Evolutionary conservation across 768 basidiomycete species (phyloP).

Genomic region (Russula emetica): DNA sequence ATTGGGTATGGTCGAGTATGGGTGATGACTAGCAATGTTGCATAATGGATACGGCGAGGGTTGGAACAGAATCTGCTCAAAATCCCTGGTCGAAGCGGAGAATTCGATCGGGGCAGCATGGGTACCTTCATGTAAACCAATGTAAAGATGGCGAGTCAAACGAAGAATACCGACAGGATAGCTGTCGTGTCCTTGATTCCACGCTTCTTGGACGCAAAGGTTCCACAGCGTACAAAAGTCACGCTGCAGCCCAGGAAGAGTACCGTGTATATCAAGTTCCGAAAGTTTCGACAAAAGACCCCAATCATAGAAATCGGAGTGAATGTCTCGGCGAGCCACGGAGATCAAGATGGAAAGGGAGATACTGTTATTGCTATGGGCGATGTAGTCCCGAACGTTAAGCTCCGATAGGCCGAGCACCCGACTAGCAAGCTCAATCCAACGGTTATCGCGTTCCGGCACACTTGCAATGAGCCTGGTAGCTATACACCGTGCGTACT

Average conservation of each 20-base stretch:
- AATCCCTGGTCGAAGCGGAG: too few relatives aligned
- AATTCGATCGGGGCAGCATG: too few relatives aligned
- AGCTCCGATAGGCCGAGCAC: not conserved
- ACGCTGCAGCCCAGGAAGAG: not conserved
- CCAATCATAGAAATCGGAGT: not conserved
- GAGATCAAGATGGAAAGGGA: not conserved
- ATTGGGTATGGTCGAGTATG: not conserved
- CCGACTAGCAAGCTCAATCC: not conserved
- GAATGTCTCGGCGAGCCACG: not conserved
- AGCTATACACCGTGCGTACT: too few relatives aligned
- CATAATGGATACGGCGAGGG: not conserved
- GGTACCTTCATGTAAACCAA: too few relatives aligned
- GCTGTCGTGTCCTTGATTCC: too few relatives aligned
- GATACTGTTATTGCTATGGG: not conserved
- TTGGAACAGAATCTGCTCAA: too few relatives aligned
- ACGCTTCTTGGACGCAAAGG: not conserved
- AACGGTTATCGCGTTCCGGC: too few relatives aligned
- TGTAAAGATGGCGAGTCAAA: too few relatives aligned
- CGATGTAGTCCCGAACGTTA: not conserved
- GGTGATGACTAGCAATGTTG: not conserved
- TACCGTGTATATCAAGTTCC: not conserved
- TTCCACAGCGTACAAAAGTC: not conserved
- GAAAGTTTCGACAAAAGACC: not conserved
- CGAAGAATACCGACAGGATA: too few relatives aligned
- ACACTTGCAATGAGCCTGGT: too few relatives aligned